Evolutionary conservation across 371 early-diverging fungal genomes (phyloP).

Genomic region (Saksenaea vasiformis): DNA sequence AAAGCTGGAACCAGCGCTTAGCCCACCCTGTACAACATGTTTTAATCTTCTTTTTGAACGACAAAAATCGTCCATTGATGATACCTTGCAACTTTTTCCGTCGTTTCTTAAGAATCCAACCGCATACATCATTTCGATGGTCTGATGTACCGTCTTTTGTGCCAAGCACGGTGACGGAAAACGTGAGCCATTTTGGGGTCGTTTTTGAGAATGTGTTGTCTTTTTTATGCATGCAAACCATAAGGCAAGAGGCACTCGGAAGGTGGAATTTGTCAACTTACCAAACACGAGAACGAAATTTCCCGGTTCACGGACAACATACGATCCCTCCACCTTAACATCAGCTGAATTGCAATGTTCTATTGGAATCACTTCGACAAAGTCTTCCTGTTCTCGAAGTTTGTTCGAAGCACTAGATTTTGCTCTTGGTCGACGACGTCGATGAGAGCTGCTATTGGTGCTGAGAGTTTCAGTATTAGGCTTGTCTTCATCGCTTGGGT

Average conservation of each 20-base stretch:
- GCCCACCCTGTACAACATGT: slow-evolving; percentile 63
- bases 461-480: neutral
- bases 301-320: slow-evolving; percentile 38
- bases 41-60: neutral
- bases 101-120: slow-evolving; percentile 69
- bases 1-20: slow-evolving; percentile 70
- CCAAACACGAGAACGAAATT: slow-evolving; percentile 47
- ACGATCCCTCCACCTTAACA: slow-evolving; percentile 29
- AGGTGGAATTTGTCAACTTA: slow-evolving; percentile 1
- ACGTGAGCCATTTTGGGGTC: slow-evolving; percentile 85
- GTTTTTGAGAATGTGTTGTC: slow-evolving; percentile 91
- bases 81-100: slow-evolving; percentile 76
- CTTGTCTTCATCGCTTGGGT: neutral
- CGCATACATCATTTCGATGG: slow-evolving; percentile 45
- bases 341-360: slow-evolving; percentile 31
- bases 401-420: slow-evolving; percentile 28
- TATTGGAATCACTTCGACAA: slow-evolving; percentile 34
- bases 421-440: slow-evolving; percentile 14
- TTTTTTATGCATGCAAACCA: slow-evolving; percentile 16
- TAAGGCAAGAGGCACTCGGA: neutral
- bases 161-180: slow-evolving; percentile 63
- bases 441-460: neutral
- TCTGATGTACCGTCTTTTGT: slow-evolving; percentile 17
- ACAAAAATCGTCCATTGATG: neutral
- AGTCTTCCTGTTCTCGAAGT: slow-evolving; percentile 20